Base-by-base conservation (phyloP, 2,329 filamentous ascomycete genomes). In the Aspergillus calidoustus region DNA sequence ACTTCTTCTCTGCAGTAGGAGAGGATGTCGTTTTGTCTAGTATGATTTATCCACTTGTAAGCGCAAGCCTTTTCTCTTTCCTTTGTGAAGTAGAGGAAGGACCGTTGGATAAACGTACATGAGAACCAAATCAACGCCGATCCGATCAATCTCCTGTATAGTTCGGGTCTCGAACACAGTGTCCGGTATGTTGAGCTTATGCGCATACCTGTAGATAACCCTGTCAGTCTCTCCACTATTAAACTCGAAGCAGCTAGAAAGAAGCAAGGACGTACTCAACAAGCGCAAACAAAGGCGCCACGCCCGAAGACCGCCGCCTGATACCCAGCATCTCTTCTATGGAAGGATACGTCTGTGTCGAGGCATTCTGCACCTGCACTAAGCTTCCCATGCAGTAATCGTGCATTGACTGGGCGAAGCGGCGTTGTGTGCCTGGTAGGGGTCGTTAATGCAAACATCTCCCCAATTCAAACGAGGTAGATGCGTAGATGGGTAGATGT, bases 1-100 rank as follows among this genome's bases (percentile, higher is more conserved):
- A 69, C 68, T 61, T 69, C 66, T 60, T 71, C 69, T 60, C 68
- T 71, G 54, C 67, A 66, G 59, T 70, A 71, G 38, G 68, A 71
- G n/a, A 70, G 65, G 47, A 70, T 65, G 43, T 70, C 68, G 47
- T 70, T 71, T 63, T 69, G 68, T 19, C 69, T 71, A 28, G 23
- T 47, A 3, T 41, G 13, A 19, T 19, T 19, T 15, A 41, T 13
- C 13, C 34, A 19, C 5, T 13, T 15, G 34, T 41, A 13, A 41
- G 34, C 13, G 15, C 3, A 15, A 41, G 15, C 15, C 31, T 19
- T 41, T 4, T 28, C 25, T 28, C 25, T 7, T 28, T 28, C 25
- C 25, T 28, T 28, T 7, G 19, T 19, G 19, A 19, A 28, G 25
- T n/a, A 7, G 15, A 41, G 23, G 50, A 19, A 11, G 22, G 49